A percentile compares a stretch with the other conserved stretches of the same genome.
phyloP scores from a whole-genome alignment of 305 asterid genomes.

The Coffea humblotiana region DNA sequence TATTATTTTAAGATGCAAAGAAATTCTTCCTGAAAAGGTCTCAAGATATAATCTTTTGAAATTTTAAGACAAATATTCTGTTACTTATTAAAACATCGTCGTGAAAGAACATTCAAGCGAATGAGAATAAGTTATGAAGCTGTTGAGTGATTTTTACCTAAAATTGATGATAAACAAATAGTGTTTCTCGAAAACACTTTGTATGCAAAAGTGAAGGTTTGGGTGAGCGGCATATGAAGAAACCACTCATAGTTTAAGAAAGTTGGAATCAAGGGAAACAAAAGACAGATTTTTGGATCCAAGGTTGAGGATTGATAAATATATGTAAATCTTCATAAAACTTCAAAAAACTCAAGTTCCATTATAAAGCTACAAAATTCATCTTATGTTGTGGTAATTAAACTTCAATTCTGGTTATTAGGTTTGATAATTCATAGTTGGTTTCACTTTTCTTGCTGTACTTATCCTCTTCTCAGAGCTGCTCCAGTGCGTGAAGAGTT shows the following conservation, averaged over 20 bases:
- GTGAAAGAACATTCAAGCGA: neutral
- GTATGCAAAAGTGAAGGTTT: neutral
- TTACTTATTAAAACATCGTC: neutral
- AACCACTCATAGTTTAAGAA: neutral
- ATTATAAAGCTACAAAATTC: neutral
- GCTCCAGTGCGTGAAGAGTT: neutral
- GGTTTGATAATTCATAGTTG: neutral
- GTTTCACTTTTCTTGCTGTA: neutral
- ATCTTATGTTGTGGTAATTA: neutral
- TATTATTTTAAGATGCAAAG: neutral
- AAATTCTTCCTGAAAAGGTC: neutral
- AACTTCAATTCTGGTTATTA: neutral
- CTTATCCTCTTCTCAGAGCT: neutral
- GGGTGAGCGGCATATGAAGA: too few relatives aligned
- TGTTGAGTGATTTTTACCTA: neutral
- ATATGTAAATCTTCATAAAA: neutral
- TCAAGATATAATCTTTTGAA: neutral
- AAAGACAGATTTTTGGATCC: neutral
- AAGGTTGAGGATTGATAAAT: neutral
- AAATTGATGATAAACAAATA: neutral
- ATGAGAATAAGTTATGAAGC: neutral
- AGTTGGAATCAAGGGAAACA: neutral
- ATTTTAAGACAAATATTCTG: neutral
- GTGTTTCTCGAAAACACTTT: neutral
- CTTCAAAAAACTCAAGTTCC: neutral